Evolutionary conservation across 2,329 filamentous ascomycete species (phyloP).

Genomic region (Chaetomium sp.): DNA sequence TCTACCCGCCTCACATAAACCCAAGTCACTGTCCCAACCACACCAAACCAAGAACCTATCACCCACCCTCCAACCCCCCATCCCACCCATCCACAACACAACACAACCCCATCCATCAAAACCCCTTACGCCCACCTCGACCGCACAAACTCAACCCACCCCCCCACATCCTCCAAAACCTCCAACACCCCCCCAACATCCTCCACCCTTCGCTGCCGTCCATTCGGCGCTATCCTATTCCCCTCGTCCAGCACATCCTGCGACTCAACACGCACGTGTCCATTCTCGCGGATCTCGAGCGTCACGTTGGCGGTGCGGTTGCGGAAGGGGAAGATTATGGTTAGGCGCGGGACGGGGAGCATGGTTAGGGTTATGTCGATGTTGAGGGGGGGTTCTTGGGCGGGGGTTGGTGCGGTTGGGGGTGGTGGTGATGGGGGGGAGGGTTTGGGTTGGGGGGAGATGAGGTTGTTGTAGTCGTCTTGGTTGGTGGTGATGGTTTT

Average conservation of each 20-base stretch:
- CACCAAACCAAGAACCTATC: no score
- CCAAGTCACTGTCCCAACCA: no score
- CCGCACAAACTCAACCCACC: conserved; percentile 49
- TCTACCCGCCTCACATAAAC: no score
- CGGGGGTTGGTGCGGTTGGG: conserved; percentile 16
- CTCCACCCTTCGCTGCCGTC: conserved; percentile 34
- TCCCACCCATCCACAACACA: no score
- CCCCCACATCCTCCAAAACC: conserved; percentile 45
- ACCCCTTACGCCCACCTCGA: conserved; percentile 24
- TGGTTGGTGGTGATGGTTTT: conserved; percentile 21
- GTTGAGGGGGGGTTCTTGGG: conserved; percentile 24
- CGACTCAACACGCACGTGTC: conserved; percentile 49
- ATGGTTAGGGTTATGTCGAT: conserved; percentile 49
- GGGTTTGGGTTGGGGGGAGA: not conserved
- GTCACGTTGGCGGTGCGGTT: conserved; percentile 44
- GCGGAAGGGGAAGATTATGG: conserved; percentile 49
- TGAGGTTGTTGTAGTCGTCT: conserved; percentile 24
- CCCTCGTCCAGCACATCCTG: conserved; percentile 46
- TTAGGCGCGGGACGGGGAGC: conserved; percentile 42
- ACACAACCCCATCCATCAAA: not conserved
- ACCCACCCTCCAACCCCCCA: no score
- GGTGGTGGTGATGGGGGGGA: not conserved
- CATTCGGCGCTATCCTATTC: conserved; percentile 25
- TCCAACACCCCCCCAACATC: conserved; percentile 42
- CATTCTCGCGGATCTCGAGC: conserved; percentile 54